Base-by-base conservation (phyloP, 176 grass and related monocot genomes). In the Phoenix dactylifera region DNA sequence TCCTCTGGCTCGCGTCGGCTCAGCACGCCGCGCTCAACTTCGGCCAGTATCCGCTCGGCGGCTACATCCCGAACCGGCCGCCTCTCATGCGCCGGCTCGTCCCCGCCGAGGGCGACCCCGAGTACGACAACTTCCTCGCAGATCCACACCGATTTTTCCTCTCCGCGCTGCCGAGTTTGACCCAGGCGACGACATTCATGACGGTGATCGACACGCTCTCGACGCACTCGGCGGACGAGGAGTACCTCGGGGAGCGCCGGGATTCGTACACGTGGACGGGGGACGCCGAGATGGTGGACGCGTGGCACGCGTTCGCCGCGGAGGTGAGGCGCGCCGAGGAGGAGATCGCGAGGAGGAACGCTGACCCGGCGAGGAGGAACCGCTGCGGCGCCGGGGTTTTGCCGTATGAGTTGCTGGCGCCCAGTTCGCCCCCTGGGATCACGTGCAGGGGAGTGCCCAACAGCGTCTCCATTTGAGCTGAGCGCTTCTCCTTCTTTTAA, bases 191-290 rank as follows among this genome's bases (percentile, higher is more conserved):
- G 1, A 98, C 87, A 0, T 98, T 98, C 80, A 88, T 98, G 87
- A 98, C 93, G 6, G 88, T 98, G 48, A 98, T 98, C 62, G 93
- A 98, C 82, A 98, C 93, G 35, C 80, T 98, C 1, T 98, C 93
- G 17, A 98, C 93, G 30, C 93, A 98, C 79, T 98, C 93, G 3
- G 83, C 58, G 50, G 93, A 98, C 55, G 93, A 98, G 74, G 49
- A 98, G 67, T 98, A 98, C 76, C 80, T 98, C 50, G 93, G 93
- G 3, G 84, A 98, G 76, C 29, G 87, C 1, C 52, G 72, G 16
- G 83, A 89, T 4, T 59, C 70, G 39, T 76, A 85, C 56, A 66
- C 28, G 48, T 98, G 93, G 93, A 98, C 88, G 17, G 84, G 81
- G 1, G 93, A 98, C 72, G 69, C 58, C 4, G 71, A 14, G 10